phyloP scores from a whole-genome alignment of 768 basidiomycete genomes.

The Boletus rubescentipes region DNA sequence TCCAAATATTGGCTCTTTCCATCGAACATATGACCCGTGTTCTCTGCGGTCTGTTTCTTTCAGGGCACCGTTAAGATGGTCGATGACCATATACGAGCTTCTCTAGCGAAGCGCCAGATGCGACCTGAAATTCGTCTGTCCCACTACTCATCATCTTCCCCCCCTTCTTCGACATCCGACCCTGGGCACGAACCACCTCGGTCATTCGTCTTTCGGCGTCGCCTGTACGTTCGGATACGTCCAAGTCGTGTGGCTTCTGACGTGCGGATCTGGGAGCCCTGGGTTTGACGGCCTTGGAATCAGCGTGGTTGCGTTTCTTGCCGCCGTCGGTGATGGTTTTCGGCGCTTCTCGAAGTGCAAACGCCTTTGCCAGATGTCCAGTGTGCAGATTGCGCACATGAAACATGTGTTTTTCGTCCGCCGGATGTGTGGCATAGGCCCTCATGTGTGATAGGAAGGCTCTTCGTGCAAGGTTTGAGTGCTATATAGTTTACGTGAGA shows the following conservation, averaged over 20 bases:
- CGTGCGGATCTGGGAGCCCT: constrained; percentile 7
- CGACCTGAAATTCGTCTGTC: constrained; percentile 76
- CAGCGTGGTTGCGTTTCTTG: constrained; percentile 12
- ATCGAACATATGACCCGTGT: no score
- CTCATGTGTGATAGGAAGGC: constrained; percentile 93
- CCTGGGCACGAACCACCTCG: constrained; percentile 78
- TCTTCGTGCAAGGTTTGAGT: constrained; percentile 71
- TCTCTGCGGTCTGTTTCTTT: no score
- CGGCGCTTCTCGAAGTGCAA: constrained; percentile 87
- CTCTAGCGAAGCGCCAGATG: constrained; percentile 60
- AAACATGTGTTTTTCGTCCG: constrained; percentile 94
- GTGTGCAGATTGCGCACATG: constrained; percentile 93
- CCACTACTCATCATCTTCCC: constrained; percentile 72
- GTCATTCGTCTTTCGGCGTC: constrained; percentile 85
- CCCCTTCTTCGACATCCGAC: constrained; percentile 74
- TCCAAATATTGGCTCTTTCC: no score
- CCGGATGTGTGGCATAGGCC: constrained; percentile 96
- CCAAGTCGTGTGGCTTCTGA: constrained; percentile 34
- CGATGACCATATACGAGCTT: constrained; percentile 44
- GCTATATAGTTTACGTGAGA: constrained; percentile 45
- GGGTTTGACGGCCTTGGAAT: neutral
- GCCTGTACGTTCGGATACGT: constrained; percentile 34
- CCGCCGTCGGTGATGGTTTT: constrained; percentile 31
- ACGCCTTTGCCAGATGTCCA: constrained; percentile 91
- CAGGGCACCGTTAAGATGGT: no score